Conservation (phyloP, 164 flowering plant genomes). For the Macadamia tetraphylla region DNA sequence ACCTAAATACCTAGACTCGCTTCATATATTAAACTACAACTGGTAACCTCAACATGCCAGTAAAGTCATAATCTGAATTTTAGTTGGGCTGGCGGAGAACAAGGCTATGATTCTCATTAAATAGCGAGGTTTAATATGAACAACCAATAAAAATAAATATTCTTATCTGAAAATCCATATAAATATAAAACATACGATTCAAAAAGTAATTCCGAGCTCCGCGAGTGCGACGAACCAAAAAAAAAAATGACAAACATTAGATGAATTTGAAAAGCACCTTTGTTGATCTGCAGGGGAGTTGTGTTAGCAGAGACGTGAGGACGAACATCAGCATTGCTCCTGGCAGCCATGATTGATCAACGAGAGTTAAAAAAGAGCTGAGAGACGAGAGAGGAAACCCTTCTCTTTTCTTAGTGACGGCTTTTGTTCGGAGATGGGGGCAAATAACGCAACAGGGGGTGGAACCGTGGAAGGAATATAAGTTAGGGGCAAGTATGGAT, state of each 20-base stretch:
- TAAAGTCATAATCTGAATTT: too few species aligned
- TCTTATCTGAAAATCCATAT: too few species aligned
- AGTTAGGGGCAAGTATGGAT: conserved; percentile 5
- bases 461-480: conserved; percentile 3
- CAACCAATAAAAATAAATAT: too few species aligned
- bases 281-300: conserved; percentile 46
- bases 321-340: conserved; percentile 23
- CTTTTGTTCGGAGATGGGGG: conserved; percentile 5
- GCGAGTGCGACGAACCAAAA: neutral
- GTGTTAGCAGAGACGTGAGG: conserved; percentile 27
- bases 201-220: neutral
- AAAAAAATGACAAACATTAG: neutral
- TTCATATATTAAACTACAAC: too few species aligned
- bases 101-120: too few species aligned
- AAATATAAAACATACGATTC: neutral
- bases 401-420: conserved; percentile 6
- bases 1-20: too few species aligned
- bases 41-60: too few species aligned
- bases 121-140: too few species aligned
- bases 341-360: conserved; percentile 26
- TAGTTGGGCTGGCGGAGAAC: too few species aligned
- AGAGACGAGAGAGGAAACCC: conserved; percentile 6
- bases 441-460: conserved; percentile 1
- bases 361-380: neutral
- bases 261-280: conserved; percentile 31